Evolutionary conservation across 345 rosid species (phyloP), one percentile per base, ranked within the genome.

Genomic region (Eucalyptus pauciflora): DNA sequence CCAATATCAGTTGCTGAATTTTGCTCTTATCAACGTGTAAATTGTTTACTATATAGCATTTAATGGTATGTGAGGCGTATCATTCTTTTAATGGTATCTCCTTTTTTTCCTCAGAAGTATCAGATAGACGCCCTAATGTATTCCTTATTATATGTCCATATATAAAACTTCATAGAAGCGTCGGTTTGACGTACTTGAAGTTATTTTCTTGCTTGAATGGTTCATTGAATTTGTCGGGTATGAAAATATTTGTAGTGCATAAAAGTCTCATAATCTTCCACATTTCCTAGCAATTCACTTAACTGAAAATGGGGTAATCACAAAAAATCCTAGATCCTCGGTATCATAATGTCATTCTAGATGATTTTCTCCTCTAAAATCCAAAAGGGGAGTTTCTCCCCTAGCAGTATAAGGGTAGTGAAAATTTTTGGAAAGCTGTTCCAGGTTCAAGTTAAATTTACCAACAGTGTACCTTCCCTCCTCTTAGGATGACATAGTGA

Each of bases 401-500:
- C 43, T 76, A 37, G 27, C 83, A 37, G 46, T 18, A 76, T 76
- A 10, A 37, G 83, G 27, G 27, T 37, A 37, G 83, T 37, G 83
- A 37, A 76, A 76, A 18, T 45, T 76, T 76, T 76, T 76, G 27
- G 48, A 50, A 51, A 31, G 52, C 87, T 49, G 25, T 80, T 33
- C 86, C 33, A 27, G 67, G 18, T 6, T 16, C 13, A 41, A 27
- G 24, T 52, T 76, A 22, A 43, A 88, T 43, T 89, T 85, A 86
- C 62, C 29, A 86, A 27, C 67, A 41, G 87, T 87, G 27, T 49
- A 58, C 85, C n/a, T 31, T 88, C 89, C 25, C 86, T 67, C 87
- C 86, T 89, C 91, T 60, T 86, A 96, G 99, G 98, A 96, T 91
- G 91, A 91, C 14, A 86, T 95, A 88, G 89, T 96, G 87, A 91